phyloP scores from a whole-genome alignment of 2,329 filamentous ascomycete genomes.

The Dichotomopilus funicola region DNA sequence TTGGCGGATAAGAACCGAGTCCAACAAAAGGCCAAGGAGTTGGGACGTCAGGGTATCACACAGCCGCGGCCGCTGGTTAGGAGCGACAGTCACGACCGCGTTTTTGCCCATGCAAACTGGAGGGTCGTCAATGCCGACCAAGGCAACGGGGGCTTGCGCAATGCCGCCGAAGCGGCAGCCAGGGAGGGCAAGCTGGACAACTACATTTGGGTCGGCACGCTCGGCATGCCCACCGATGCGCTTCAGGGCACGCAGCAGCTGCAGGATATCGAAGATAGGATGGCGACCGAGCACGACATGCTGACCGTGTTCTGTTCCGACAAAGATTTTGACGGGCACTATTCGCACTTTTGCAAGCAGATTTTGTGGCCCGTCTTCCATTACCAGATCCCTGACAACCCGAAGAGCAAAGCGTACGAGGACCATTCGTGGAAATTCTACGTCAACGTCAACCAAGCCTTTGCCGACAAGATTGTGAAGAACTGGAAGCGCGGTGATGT shows the following conservation, averaged over 20 bases:
- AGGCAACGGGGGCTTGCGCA: conserved; percentile 86
- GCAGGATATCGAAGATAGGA: conserved; percentile 72
- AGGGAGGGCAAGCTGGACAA: conserved; percentile 64
- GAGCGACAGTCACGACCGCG: conserved; percentile 59
- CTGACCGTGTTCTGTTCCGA: conserved; percentile 81
- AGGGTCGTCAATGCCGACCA: conserved; percentile 78
- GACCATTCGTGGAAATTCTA: conserved; percentile 97
- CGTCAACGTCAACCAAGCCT: conserved; percentile 83
- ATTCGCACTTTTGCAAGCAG: conserved; percentile 94
- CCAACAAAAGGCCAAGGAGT: conserved; percentile 48
- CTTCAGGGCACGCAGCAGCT: conserved; percentile 68
- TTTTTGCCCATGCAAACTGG: conserved; percentile 76
- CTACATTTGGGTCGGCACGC: conserved; percentile 82
- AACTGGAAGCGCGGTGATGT: conserved; percentile 91
- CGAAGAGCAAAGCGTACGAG: conserved; percentile 96
- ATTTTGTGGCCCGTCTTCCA: conserved; percentile 98
- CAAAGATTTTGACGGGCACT: conserved; percentile 90
- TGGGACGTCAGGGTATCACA: conserved; percentile 50
- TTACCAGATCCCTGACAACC: conserved; percentile 95
- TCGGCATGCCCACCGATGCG: conserved; percentile 90
- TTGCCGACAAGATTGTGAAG: conserved; percentile 82
- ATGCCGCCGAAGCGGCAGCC: conserved; percentile 73
- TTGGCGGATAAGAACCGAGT: conserved; percentile 50
- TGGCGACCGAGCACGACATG: conserved; percentile 76
- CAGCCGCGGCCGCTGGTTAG: conserved; percentile 47